Evolutionary conservation across 2,329 filamentous ascomycete genomes (phyloP).

Genomic region (Curvularia eragrostidis): DNA sequence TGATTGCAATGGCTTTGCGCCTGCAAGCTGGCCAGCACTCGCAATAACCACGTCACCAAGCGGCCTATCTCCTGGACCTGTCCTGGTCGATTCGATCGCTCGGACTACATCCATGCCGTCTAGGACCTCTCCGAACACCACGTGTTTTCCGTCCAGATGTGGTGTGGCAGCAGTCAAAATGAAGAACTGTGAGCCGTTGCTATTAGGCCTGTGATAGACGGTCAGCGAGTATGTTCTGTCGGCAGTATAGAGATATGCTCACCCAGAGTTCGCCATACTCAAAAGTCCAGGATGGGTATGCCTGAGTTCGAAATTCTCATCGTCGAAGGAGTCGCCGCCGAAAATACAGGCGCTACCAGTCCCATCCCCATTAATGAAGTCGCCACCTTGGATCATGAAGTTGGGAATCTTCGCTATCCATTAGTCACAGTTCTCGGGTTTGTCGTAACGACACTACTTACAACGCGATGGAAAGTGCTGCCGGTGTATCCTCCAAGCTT

Average conservation of each 20-base stretch:
- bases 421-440: not conserved
- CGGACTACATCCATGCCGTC: constrained; percentile 92
- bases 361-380: constrained; percentile 78
- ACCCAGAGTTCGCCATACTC: constrained; percentile 91
- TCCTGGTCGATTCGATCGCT: constrained; percentile 84
- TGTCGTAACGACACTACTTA: constrained; percentile 43
- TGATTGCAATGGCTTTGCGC: constrained; percentile 12
- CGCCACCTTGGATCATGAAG: constrained; percentile 94
- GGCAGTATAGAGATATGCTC: not conserved
- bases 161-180: constrained; percentile 96
- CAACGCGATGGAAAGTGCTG: constrained; percentile 85
- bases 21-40: constrained; percentile 15
- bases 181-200: constrained; percentile 97
- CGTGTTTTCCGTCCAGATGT: constrained; percentile 95
- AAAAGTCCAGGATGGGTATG: constrained; percentile 96
- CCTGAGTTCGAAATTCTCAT: constrained; percentile 88
- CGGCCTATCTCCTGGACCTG: constrained; percentile 8
- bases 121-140: constrained; percentile 88
- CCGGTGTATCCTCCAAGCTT: constrained; percentile 79
- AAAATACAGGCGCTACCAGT: constrained; percentile 90
- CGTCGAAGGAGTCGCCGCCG: constrained; percentile 79
- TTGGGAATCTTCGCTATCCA: constrained; percentile 71
- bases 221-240: not conserved
- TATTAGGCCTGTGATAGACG: constrained; percentile 68
- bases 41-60: constrained; percentile 15